Conservation (phyloP, 208 protist species). For the Leishmania tropica region DNA sequence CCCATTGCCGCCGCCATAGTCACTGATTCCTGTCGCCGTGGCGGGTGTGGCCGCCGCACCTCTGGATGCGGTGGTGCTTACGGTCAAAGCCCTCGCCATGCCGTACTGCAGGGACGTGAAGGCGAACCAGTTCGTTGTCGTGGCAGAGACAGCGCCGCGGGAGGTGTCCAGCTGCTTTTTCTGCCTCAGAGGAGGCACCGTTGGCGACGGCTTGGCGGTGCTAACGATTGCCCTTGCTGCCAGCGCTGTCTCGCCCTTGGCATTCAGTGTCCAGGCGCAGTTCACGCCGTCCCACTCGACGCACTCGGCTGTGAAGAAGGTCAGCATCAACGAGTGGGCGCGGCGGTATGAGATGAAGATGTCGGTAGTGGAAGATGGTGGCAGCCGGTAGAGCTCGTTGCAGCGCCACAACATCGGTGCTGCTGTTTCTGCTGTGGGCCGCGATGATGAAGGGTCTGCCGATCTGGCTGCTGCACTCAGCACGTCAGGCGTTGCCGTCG, state of each 20-base stretch:
- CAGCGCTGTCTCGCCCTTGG: constrained; percentile 24
- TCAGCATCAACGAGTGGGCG: constrained; percentile 30
- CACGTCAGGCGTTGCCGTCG: neutral
- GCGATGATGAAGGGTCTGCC: neutral
- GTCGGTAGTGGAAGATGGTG: constrained; percentile 29
- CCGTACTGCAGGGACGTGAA: constrained; percentile 61
- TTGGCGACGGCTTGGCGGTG: neutral
- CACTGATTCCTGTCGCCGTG: neutral
- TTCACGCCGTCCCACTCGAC: constrained; percentile 24
- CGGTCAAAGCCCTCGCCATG: constrained; percentile 24
- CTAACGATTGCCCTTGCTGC: constrained; percentile 15
- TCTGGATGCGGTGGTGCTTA: constrained; percentile 31
- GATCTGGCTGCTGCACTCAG: neutral
- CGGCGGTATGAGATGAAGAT: constrained; percentile 48
- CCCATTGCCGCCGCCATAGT: neutral
- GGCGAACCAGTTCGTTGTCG: constrained; percentile 28
- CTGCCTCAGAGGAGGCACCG: neutral
- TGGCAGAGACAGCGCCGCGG: neutral
- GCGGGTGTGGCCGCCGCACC: neutral
- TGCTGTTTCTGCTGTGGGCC: neutral
- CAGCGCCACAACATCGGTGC: constrained; percentile 19
- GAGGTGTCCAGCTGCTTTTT: neutral
- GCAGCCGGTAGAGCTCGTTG: constrained; percentile 35
- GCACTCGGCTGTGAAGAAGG: constrained; percentile 32
- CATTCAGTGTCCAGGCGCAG: constrained; percentile 26